A percentile compares a stretch with the other conserved stretches of the same genome.
Evolutionary conservation across 768 basidiomycete species (phyloP).

Genomic region (Auriculariales sp.): DNA sequence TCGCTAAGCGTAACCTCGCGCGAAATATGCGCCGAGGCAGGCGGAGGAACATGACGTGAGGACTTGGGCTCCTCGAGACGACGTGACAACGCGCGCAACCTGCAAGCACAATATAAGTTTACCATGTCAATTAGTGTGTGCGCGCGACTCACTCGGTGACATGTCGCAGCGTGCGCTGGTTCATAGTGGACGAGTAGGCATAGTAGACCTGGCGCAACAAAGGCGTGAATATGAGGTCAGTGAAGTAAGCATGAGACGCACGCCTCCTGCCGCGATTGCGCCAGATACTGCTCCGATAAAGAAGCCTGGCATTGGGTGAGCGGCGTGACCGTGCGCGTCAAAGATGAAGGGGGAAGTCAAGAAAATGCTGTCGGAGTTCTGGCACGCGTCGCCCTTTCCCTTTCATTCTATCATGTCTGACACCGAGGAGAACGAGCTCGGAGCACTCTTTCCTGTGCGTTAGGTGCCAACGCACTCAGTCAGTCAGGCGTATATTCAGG

Average conservation of each 20-base stretch:
- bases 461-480: not conserved
- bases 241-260: not conserved
- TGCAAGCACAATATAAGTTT: no score
- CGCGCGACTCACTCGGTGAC: not conserved
- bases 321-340: not conserved
- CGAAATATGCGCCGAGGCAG: not conserved
- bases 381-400: not conserved
- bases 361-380: not conserved
- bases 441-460: conserved; percentile 6
- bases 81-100: not conserved
- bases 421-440: conserved; percentile 5
- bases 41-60: not conserved
- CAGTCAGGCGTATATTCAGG: not conserved
- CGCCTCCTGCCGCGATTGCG: not conserved
- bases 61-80: not conserved
- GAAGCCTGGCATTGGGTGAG: not conserved
- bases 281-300: not conserved
- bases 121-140: not conserved
- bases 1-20: not conserved
- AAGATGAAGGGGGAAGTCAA: not conserved
- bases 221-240: not conserved
- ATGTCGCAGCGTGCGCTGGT: not conserved
- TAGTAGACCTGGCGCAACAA: not conserved
- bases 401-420: not conserved
- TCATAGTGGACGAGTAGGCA: not conserved